phyloP scores from a whole-genome alignment of 108 stramenopile genomes.

The Licmophora abbreviata region DNA sequence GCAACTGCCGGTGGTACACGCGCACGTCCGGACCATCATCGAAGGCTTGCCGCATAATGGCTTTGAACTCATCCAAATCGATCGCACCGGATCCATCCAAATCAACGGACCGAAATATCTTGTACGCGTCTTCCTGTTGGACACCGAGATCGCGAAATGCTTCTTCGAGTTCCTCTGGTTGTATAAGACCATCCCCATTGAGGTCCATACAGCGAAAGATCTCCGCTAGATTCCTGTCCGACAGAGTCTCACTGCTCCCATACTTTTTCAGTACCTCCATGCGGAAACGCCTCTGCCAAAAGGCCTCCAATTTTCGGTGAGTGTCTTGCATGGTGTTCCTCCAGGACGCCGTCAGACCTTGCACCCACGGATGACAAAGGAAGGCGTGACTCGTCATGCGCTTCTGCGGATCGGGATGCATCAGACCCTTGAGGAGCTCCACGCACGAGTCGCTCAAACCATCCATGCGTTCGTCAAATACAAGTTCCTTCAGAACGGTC shows the following conservation, averaged over 20 bases:
- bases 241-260: neutral
- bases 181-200: neutral
- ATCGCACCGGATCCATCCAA: neutral
- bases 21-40: neutral
- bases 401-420: slow-evolving; percentile 56
- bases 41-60: neutral
- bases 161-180: neutral
- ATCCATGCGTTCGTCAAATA: slow-evolving; percentile 7
- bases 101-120: slow-evolving; percentile 1
- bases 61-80: neutral
- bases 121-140: neutral
- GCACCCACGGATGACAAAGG: slow-evolving; percentile 86
- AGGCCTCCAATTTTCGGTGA: neutral
- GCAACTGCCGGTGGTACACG: neutral
- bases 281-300: neutral
- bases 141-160: neutral
- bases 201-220: neutral
- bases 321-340: neutral
- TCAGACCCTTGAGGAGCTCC: slow-evolving; percentile 56
- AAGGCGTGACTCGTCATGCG: slow-evolving; percentile 66
- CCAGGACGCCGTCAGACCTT: slow-evolving; percentile 70
- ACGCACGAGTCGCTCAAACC: slow-evolving; percentile 54
- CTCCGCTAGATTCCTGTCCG: neutral
- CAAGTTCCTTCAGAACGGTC: neutral
- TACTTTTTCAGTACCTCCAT: neutral